Evolutionary conservation across 345 rosid species (phyloP), one percentile per base, ranked within the genome.

Genomic region (Euphorbia tirucalli): DNA sequence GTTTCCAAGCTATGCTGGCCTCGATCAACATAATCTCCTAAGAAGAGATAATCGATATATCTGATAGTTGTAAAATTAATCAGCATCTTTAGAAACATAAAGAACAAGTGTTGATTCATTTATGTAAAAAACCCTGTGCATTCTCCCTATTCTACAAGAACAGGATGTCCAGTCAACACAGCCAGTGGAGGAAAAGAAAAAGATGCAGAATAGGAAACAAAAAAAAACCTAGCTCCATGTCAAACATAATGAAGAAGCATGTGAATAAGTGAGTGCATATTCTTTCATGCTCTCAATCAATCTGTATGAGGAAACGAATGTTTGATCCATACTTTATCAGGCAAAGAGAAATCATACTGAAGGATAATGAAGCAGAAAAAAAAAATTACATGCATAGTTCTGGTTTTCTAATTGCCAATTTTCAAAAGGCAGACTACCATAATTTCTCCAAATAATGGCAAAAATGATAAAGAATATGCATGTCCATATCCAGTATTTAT

Each of bases 1-100:
- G 99, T 95, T 80, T 95, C 99, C 78, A 95, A 82, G 81, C 99
- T 95, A 85, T 95, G 99, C 75, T 95, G 99, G 52, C 99, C 99
- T 66, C 99, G 90, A 74, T 95, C 99, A 74, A 95, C 98, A 85
- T 92, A 95, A 79, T 95, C 99, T 75, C 99, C 99, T 84, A 95
- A 80, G 87, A 95, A 95, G 79, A 95, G 98, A 84, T 92, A 95
- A 79, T 95, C 98, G 30, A 95, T 95, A 81, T 95, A 95, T 75
- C 99, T 95, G 92, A 85, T 21, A 74, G 71, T 63, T 72, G 79
- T 56, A 52, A 75, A 28, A 78, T 32, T 69, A 54, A 78, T 76
- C 61, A 74, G 71, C 56, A 74, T 48, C 68, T 50, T 64, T 59
- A 8, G 3, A 65, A 63, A 46, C n/a, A 32, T 32, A 64, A 56